Evolutionary conservation across 768 basidiomycete species (phyloP).

Genomic region (Suillus spraguei): DNA sequence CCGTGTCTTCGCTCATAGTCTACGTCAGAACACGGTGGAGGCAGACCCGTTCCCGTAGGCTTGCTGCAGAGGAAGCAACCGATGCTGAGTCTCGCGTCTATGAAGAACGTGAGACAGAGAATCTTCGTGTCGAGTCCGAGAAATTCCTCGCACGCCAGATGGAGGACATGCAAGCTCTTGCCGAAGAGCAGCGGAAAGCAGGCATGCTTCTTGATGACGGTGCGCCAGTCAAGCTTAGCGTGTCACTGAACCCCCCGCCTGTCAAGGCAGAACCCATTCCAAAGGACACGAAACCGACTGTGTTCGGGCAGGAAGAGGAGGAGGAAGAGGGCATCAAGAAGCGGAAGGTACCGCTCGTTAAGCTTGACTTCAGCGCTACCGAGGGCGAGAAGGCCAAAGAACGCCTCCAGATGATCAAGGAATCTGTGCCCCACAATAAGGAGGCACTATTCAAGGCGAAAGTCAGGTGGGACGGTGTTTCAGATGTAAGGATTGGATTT

Average conservation of each 20-base stretch:
- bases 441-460: constrained; percentile 81
- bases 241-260: constrained; percentile 59
- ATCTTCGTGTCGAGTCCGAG: constrained; percentile 88
- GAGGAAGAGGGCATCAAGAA: constrained; percentile 80
- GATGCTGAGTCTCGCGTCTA: constrained; percentile 82
- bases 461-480: constrained; percentile 90
- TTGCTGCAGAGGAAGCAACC: constrained; percentile 78
- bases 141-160: constrained; percentile 92
- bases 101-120: constrained; percentile 86
- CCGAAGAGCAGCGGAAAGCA: constrained; percentile 88
- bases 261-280: constrained; percentile 47
- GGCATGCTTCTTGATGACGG: constrained; percentile 91
- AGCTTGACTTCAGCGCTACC: constrained; percentile 86
- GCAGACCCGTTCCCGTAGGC: constrained; percentile 64
- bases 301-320: constrained; percentile 84
- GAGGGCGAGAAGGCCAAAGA: constrained; percentile 83
- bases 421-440: constrained; percentile 74
- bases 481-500: constrained; percentile 61
- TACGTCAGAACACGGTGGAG: constrained; percentile 80
- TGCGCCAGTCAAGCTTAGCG: constrained; percentile 84
- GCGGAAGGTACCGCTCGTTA: constrained; percentile 84
- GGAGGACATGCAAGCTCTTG: constrained; percentile 93
- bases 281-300: constrained; percentile 54
- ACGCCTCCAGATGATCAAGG: constrained; percentile 75
- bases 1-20: neutral